Conservation (phyloP, 2,329 filamentous ascomycete genomes). For the Trichoderma koningiopsis region DNA sequence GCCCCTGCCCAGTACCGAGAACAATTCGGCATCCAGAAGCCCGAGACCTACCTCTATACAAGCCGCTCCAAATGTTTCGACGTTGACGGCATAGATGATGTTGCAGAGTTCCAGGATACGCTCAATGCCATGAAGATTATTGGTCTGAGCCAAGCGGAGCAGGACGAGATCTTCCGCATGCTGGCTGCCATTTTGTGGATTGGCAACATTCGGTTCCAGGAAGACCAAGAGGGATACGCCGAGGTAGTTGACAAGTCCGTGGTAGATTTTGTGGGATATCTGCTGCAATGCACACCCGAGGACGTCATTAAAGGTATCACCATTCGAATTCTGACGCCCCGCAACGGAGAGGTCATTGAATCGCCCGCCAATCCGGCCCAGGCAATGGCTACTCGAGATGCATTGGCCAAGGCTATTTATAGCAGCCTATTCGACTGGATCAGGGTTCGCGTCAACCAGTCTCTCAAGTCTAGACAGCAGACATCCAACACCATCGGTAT, state of each 20-base stretch:
- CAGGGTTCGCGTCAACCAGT: slow-evolving; percentile 86
- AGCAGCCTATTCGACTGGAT: slow-evolving; percentile 99
- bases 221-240: slow-evolving; percentile 88
- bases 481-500: slow-evolving; percentile 90
- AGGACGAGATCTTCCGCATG: slow-evolving; percentile 97
- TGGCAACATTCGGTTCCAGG: slow-evolving; percentile 87
- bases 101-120: slow-evolving; percentile 86
- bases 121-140: slow-evolving; percentile 94
- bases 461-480: slow-evolving; percentile 74
- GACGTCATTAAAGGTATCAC: slow-evolving; percentile 86
- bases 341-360: slow-evolving; percentile 67
- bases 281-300: slow-evolving; percentile 81
- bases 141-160: slow-evolving; percentile 82
- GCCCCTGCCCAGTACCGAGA: slow-evolving; percentile 85
- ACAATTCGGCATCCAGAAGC: slow-evolving; percentile 86
- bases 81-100: slow-evolving; percentile 90
- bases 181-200: slow-evolving; percentile 89
- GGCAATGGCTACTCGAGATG: slow-evolving; percentile 84
- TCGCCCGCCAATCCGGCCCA: slow-evolving; percentile 85
- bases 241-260: slow-evolving; percentile 86
- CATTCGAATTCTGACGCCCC: slow-evolving; percentile 76
- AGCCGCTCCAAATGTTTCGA: slow-evolving; percentile 93
- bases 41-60: slow-evolving; percentile 91
- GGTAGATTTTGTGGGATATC: slow-evolving; percentile 90
- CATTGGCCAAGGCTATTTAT: slow-evolving; percentile 93